Percentiles rank a stretch among this genome's conserved stretches.
Evolutionary conservation across 495 filamentous ascomycete species (phyloP).

Genomic region (Oleoguttula mirabilis): DNA sequence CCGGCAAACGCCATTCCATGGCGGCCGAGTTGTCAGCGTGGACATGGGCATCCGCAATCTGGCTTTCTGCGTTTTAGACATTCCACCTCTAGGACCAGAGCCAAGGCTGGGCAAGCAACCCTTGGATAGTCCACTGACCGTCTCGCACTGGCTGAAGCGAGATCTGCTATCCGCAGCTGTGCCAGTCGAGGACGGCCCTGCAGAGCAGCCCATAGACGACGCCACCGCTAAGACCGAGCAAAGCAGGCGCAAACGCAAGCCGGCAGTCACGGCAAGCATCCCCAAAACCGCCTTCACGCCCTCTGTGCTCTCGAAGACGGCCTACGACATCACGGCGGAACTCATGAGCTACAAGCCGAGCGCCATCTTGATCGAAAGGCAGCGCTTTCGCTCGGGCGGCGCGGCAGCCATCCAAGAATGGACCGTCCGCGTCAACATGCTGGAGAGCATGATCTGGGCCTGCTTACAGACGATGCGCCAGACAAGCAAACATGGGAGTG

Average conservation of each 20-base stretch:
- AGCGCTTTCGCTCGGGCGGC: conserved; percentile 67
- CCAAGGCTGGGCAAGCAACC: background rate
- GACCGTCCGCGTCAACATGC: conserved; percentile 80
- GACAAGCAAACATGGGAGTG: background rate
- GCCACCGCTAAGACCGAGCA: background rate
- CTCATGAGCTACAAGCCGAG: conserved; percentile 45
- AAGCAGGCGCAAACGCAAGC: too few species aligned
- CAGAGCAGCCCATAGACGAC: too few species aligned
- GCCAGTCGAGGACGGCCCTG: too few species aligned
- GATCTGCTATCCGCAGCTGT: conserved; percentile 6
- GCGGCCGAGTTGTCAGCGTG: conserved; percentile 53
- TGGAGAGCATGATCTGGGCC: conserved; percentile 81
- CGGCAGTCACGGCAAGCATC: background rate
- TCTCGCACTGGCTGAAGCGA: conserved; percentile 1
- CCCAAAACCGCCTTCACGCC: conserved; percentile 42
- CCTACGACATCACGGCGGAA: conserved; percentile 47
- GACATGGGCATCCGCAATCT: conserved; percentile 83
- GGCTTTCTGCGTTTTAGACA: conserved; percentile 50
- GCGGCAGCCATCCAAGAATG: conserved; percentile 62
- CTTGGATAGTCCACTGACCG: background rate
- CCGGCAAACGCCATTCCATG: background rate
- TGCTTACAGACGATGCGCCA: conserved; percentile 46
- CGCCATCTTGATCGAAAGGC: conserved; percentile 76
- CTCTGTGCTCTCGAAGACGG: conserved; percentile 42
- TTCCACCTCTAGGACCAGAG: background rate